Evolutionary conservation across 257 asterid species (phyloP).

Genomic region (Jacaranda mimosifolia): DNA sequence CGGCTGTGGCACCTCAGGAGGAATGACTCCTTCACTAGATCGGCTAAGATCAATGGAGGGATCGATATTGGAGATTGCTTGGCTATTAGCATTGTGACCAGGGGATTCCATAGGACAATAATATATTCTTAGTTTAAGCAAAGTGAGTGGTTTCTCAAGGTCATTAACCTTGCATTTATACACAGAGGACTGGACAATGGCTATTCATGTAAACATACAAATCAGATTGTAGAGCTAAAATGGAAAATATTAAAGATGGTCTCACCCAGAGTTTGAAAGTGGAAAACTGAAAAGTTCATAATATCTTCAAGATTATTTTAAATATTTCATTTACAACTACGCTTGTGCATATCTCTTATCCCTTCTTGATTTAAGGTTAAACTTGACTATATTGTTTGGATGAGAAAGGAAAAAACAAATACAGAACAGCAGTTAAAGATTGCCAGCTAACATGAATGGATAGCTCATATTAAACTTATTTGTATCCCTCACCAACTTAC

Average conservation of each 20-base stretch:
- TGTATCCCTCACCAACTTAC: neutral
- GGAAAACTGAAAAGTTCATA: neutral
- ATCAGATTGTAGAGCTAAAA: slow-evolving; percentile 20
- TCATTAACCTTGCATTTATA: neutral
- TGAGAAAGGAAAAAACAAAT: slow-evolving; percentile 11
- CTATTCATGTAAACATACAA: neutral
- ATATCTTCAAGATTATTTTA: slow-evolving; percentile 12
- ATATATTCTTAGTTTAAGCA: neutral
- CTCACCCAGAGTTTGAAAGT: neutral
- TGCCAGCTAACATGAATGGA: slow-evolving; percentile 6
- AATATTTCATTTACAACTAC: neutral
- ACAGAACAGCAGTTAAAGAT: neutral
- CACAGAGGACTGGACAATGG: neutral
- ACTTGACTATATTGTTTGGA: slow-evolving; percentile 13
- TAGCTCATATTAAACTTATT: neutral
- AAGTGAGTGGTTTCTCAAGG: neutral
- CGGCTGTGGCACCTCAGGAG: neutral
- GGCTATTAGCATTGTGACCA: neutral
- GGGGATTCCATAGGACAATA: slow-evolving; percentile 12
- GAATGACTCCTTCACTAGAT: neutral
- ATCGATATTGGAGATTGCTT: neutral
- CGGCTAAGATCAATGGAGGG: neutral
- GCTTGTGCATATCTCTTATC: slow-evolving; percentile 4
- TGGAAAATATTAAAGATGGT: slow-evolving; percentile 25
- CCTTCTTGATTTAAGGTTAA: slow-evolving; percentile 13